Percentiles rank a stretch among this genome's conserved stretches.
Evolutionary conservation across 2,329 filamentous ascomycete genomes (phyloP).

Genomic region (Neocatenulostroma microsporum): DNA sequence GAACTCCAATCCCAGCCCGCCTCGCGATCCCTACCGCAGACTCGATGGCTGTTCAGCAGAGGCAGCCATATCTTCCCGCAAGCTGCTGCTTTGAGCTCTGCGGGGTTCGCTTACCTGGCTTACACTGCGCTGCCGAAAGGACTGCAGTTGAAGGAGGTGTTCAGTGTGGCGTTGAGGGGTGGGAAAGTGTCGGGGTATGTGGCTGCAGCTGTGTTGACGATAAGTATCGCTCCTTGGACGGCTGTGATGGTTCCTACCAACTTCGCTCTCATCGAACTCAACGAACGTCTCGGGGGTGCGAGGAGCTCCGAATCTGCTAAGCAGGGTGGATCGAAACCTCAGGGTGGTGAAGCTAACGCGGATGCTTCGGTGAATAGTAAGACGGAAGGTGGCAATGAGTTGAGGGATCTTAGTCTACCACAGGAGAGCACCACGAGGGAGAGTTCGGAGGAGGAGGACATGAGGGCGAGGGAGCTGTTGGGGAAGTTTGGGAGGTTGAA

Average conservation of each 20-base stretch:
- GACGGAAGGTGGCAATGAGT: slow-evolving; percentile 13
- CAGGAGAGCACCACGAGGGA: slow-evolving; percentile 27
- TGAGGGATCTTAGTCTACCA: slow-evolving; percentile 19
- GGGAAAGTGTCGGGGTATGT: slow-evolving; percentile 16
- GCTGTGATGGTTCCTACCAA: slow-evolving; percentile 22
- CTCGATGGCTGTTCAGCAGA: slow-evolving; percentile 21
- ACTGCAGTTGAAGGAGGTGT: slow-evolving; percentile 8
- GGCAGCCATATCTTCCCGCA: slow-evolving; percentile 23
- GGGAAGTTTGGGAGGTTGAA: slow-evolving; percentile 23
- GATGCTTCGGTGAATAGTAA: slow-evolving; percentile 20
- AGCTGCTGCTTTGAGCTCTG: slow-evolving; percentile 13
- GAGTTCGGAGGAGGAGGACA: slow-evolving; percentile 32
- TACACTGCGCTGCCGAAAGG: slow-evolving; percentile 13
- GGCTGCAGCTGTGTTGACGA: slow-evolving; percentile 15
- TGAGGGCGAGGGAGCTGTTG: slow-evolving; percentile 32
- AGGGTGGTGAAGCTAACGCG: slow-evolving; percentile 15
- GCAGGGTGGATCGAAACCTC: slow-evolving; percentile 5
- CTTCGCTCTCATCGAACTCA: slow-evolving; percentile 23
- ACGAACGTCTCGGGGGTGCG: slow-evolving; percentile 20
- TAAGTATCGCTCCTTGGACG: slow-evolving; percentile 21
- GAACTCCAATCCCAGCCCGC: slow-evolving; percentile 22
- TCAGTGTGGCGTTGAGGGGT: slow-evolving; percentile 12
- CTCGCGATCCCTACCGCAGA: slow-evolving; percentile 17
- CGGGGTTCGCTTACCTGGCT: slow-evolving; percentile 21
- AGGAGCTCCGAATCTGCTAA: slow-evolving; percentile 15